Conservation (phyloP, 306 rosid genomes). For the Herpetospermum pedunculosum region DNA sequence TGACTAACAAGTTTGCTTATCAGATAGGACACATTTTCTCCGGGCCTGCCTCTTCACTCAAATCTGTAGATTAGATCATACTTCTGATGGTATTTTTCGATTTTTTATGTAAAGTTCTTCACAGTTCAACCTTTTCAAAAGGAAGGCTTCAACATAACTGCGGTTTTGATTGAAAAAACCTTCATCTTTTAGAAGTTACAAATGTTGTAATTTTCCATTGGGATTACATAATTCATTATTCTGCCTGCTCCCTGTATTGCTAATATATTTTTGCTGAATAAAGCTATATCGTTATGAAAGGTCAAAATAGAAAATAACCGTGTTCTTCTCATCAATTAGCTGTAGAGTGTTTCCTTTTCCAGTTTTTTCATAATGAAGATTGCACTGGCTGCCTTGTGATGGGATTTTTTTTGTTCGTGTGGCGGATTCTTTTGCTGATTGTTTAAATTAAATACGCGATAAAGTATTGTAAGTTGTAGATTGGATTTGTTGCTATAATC, state of each 20-base stretch:
- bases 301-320: background rate
- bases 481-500: background rate
- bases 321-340: background rate
- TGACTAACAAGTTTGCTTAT: constrained; percentile 22
- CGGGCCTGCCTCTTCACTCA: constrained; percentile 26
- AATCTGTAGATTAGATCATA: constrained; percentile 41
- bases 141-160: background rate
- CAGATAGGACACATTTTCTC: constrained; percentile 49
- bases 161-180: background rate
- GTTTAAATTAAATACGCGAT: background rate
- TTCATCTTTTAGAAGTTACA: background rate
- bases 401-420: background rate
- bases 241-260: background rate
- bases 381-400: background rate
- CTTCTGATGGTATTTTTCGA: constrained; percentile 2
- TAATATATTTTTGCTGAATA: background rate
- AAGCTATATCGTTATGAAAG: background rate
- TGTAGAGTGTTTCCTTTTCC: background rate
- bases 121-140: background rate
- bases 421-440: background rate
- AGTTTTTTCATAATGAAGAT: background rate
- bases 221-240: constrained; percentile 1
- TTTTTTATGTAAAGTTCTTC: constrained; percentile 15
- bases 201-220: background rate
- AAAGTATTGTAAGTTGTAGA: background rate